These are phyloP conservation scores for Kwoniella europaea DNA, from an alignment of 768 basidiomycete species.

Conservation along the genomic window DNA sequence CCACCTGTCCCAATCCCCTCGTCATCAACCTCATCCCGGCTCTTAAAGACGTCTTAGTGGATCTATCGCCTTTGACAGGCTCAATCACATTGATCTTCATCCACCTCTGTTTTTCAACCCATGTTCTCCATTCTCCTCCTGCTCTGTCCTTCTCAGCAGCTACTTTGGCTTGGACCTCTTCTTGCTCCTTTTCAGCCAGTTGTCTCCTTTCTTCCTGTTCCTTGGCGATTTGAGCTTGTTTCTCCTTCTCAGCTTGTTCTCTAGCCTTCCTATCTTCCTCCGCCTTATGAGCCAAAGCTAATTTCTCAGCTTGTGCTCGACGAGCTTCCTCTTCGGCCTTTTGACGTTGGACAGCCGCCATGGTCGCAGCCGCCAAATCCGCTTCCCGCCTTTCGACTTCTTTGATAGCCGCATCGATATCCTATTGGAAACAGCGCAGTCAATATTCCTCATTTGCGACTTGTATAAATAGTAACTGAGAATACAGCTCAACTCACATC, in stretches of 20 bases:
- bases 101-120: slow-evolving; percentile 49
- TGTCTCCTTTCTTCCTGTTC: slow-evolving; percentile 25
- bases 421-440: slow-evolving; percentile 21
- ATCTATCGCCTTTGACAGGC: slow-evolving; percentile 67
- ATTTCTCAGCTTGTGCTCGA: slow-evolving; percentile 57
- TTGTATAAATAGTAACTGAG: too few species aligned
- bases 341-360: slow-evolving; percentile 20
- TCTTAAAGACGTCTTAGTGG: slow-evolving; percentile 34
- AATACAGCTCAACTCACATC: slow-evolving; percentile 3
- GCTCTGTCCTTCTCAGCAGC: slow-evolving; percentile 38
- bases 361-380: slow-evolving; percentile 21
- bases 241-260: slow-evolving; percentile 58
- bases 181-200: slow-evolving; percentile 32
- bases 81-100: slow-evolving; percentile 58
- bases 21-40: slow-evolving; percentile 51
- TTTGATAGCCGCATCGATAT: slow-evolving; percentile 43
- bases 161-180: slow-evolving; percentile 24
- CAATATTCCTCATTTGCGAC: too few species aligned
- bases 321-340: slow-evolving; percentile 57
- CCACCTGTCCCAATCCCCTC: slow-evolving; percentile 53
- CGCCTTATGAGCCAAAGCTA: slow-evolving; percentile 38
- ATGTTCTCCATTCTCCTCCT: slow-evolving; percentile 43
- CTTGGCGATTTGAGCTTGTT: slow-evolving; percentile 24
- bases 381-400: slow-evolving; percentile 33
- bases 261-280: slow-evolving; percentile 63